These are phyloP conservation scores for Acanthamoeba rhysodes DNA, from an alignment of 208 protist genomes.

Conservation along the genomic window DNA sequence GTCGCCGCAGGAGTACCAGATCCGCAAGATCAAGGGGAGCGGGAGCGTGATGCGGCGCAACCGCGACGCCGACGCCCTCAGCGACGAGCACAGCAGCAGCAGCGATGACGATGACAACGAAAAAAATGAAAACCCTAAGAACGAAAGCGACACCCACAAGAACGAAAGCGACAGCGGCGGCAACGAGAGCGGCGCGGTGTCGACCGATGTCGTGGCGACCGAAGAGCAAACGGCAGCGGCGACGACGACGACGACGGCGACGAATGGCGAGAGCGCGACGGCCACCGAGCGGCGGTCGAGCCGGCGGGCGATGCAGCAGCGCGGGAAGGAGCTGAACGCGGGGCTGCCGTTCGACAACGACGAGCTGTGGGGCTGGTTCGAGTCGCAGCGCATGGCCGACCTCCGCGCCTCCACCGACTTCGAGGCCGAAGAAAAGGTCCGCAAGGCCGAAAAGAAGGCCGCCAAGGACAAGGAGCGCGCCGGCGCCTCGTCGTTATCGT, in stretches of 20 bases:
- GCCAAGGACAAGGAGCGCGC: neutral
- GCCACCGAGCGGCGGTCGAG: neutral
- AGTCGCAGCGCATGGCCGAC: neutral
- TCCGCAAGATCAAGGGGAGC: neutral
- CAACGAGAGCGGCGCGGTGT: neutral
- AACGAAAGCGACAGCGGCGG: neutral
- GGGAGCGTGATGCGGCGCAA: neutral
- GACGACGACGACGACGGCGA: neutral
- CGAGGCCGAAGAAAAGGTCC: neutral
- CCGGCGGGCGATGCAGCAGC: neutral
- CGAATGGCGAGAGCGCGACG: neutral
- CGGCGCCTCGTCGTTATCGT: neutral
- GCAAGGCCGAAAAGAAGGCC: neutral
- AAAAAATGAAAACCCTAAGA: neutral
- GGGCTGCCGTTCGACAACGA: slow-evolving; percentile 3
- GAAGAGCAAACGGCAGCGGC: neutral
- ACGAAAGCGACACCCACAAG: neutral
- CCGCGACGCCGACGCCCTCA: neutral
- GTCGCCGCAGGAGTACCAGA: neutral
- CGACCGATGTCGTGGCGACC: neutral
- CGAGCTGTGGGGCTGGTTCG: slow-evolving; percentile 4
- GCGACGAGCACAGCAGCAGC: neutral
- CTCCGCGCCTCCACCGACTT: neutral
- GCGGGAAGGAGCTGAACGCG: neutral
- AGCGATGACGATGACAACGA: neutral